Evolutionary conservation across 805 yeast genomes (phyloP).

Genomic region (Maudiozyma turicensis): DNA sequence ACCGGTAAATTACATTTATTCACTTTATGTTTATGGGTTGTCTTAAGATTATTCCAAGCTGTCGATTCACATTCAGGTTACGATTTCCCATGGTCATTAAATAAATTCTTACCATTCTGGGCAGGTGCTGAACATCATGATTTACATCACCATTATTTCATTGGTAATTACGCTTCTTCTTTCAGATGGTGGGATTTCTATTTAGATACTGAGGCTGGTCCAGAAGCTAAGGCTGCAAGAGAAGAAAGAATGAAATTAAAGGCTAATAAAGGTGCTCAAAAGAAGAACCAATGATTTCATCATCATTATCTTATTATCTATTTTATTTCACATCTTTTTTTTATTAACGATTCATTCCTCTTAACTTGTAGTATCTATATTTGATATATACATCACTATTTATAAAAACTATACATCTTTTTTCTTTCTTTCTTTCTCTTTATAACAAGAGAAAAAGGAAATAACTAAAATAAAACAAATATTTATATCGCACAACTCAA

Average conservation of each 20-base stretch:
- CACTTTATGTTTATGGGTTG: slow-evolving; percentile 85
- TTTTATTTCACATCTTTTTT: neutral
- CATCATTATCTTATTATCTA: neutral
- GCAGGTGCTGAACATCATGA: slow-evolving; percentile 99
- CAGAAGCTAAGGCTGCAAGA: slow-evolving; percentile 65
- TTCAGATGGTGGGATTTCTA: slow-evolving; percentile 94
- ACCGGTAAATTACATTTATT: slow-evolving; percentile 73
- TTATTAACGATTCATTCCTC: neutral
- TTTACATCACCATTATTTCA: slow-evolving; percentile 91
- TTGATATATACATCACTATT: neutral
- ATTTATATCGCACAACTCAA: no score
- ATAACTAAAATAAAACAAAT: neutral
- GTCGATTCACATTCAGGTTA: slow-evolving; percentile 97
- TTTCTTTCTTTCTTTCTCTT: neutral
- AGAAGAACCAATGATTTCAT: slow-evolving; percentile 5
- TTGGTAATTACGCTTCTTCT: slow-evolving; percentile 89
- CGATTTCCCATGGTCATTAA: slow-evolving; percentile 94
- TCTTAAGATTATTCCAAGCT: slow-evolving; percentile 86
- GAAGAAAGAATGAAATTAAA: slow-evolving; percentile 50
- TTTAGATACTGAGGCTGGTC: slow-evolving; percentile 85
- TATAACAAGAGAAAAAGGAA: neutral
- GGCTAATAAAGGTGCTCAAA: slow-evolving; percentile 40
- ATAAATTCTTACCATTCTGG: slow-evolving; percentile 90
- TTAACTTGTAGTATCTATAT: neutral
- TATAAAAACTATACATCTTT: neutral